These are phyloP conservation scores for Alternaria dauci DNA, from an alignment of 2,329 filamentous ascomycete genomes.

Conservation along the genomic window DNA sequence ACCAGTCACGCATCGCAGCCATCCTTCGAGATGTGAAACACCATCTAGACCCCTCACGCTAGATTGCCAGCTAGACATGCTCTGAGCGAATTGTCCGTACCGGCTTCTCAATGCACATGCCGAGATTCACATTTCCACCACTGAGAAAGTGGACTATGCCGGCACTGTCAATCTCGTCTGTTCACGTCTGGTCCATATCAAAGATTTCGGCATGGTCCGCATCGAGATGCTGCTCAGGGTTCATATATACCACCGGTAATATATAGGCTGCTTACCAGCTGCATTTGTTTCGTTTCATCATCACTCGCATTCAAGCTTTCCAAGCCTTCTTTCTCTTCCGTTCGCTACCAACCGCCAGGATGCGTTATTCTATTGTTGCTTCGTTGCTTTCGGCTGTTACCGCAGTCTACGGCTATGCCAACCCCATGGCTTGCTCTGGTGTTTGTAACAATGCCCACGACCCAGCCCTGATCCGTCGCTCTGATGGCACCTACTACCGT, in stretches of 20 bases:
- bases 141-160: neutral
- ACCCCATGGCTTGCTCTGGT: constrained; percentile 53
- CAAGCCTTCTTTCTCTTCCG: neutral
- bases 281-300: neutral
- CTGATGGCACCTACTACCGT: constrained; percentile 61
- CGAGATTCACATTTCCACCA: constrained; percentile 12
- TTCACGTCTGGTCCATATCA: constrained; percentile 5
- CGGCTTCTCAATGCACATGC: constrained; percentile 3
- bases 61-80: constrained; percentile 7
- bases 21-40: constrained; percentile 6
- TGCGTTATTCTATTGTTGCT: constrained; percentile 30
- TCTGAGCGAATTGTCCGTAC: constrained; percentile 16
- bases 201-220: neutral
- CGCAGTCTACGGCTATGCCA: constrained; percentile 47
- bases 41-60: constrained; percentile 3
- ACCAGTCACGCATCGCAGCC: constrained; percentile 6
- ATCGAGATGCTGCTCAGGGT: neutral
- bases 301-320: neutral
- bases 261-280: neutral
- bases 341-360: constrained; percentile 7
- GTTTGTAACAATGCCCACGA: constrained; percentile 59
- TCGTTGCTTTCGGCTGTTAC: constrained; percentile 29
- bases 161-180: neutral
- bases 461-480: constrained; percentile 58
- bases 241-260: constrained; percentile 1